Base-by-base conservation (phyloP, 2,329 filamentous ascomycete species). In the Calcarisporium arbuscula region DNA sequence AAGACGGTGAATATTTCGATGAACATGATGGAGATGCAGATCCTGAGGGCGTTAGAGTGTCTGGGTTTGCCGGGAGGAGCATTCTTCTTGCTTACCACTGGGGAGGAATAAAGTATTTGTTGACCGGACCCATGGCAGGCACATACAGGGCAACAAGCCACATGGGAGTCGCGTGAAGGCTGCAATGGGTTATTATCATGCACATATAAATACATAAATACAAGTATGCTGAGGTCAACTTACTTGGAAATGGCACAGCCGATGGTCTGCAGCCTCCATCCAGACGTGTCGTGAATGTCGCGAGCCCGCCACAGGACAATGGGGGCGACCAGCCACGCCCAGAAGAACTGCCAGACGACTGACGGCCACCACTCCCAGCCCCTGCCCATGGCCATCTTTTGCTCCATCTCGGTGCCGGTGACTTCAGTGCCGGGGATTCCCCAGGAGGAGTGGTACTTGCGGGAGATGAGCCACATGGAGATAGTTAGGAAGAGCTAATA, bases 321-420 rank as follows among this genome's bases (percentile, higher is more conserved):
- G 3, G 77, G 75, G 3, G 77, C 75, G 36, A 74, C 68, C 17
- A 75, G 48, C 67, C 72, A 79, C 5, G 73, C 65, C 75, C 74
- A 81, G 39, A 73, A 52, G 28, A 77, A 62, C 44, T 79, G 77
- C 75, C 75, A 81, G 17, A 77, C 56, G 23, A 76, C 65, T 1
- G 70, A 73, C 3, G 74, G 73, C 58, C 74, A 70, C 79, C 80
- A 85, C 59, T 84, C 80, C 65, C 70, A 79, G 3, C 80, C 79
- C 14, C 61, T 50, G 30, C 56, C 53, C 46, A 68, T 65, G 11
- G 61, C 51, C 14, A 64, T 56, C 21, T 62, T 58, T 25, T 66
- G 59, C 28, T 74, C 66, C 36, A 67, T 65, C 8, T 70, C 64
- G 4, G 70, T 74, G 18, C 70, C 71, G 17, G 52, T 46, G 32